phyloP scores from a whole-genome alignment of 2,329 filamentous ascomycete genomes.

The Clonostachys rhizophaga region DNA sequence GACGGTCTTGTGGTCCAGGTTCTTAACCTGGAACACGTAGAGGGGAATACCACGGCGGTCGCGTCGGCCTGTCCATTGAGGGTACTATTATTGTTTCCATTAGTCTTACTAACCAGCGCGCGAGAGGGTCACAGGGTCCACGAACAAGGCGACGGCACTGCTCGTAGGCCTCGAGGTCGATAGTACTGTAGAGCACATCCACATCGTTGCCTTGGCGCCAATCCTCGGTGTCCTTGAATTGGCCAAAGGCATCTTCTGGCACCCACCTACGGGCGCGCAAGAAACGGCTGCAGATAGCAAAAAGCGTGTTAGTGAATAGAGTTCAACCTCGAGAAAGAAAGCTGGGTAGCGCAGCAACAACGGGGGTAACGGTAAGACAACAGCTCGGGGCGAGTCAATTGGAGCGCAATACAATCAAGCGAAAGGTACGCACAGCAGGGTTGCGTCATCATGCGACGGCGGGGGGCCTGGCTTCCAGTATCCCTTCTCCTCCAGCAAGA shows the following conservation, averaged over 20 bases:
- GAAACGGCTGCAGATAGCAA: slow-evolving; percentile 60
- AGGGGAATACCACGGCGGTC: slow-evolving; percentile 89
- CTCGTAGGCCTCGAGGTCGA: slow-evolving; percentile 82
- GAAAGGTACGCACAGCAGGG: slow-evolving; percentile 55
- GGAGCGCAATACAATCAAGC: neutral
- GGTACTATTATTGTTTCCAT: slow-evolving; percentile 54
- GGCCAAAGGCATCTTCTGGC: slow-evolving; percentile 69
- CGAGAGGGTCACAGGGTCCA: slow-evolving; percentile 4
- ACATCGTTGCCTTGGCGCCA: slow-evolving; percentile 81
- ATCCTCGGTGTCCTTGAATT: slow-evolving; percentile 85
- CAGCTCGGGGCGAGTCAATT: neutral
- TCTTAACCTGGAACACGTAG: slow-evolving; percentile 83
- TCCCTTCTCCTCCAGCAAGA: slow-evolving; percentile 57
- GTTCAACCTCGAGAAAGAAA: neutral
- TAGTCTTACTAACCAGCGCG: neutral
- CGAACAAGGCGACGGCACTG: slow-evolving; percentile 69
- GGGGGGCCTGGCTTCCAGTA: slow-evolving; percentile 54
- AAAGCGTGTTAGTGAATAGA: neutral
- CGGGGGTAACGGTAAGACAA: slow-evolving; percentile 3
- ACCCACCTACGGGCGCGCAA: slow-evolving; percentile 81
- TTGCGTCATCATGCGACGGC: slow-evolving; percentile 68
- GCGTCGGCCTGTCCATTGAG: slow-evolving; percentile 89
- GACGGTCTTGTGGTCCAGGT: slow-evolving; percentile 79
- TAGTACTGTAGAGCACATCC: slow-evolving; percentile 76
- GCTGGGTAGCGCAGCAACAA: neutral